Evolutionary conservation across 441 rosid species (phyloP).

Genomic region (Adansonia gregorii): DNA sequence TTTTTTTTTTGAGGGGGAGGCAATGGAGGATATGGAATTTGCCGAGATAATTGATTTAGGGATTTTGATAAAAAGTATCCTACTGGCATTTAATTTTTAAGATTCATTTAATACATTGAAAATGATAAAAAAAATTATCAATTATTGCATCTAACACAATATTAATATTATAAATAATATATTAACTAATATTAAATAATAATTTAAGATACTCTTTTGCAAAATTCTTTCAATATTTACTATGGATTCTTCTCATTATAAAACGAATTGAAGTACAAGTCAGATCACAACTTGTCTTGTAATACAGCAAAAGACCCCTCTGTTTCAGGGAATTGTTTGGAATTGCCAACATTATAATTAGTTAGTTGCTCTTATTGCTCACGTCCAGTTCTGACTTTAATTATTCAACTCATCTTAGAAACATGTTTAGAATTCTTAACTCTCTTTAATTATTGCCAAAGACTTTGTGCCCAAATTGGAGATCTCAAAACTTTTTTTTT

Average conservation of each 20-base stretch:
- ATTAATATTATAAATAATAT: too few species aligned
- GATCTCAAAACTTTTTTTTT: background rate
- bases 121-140: background rate
- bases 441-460: background rate
- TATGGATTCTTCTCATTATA: background rate
- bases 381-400: conserved; percentile 20
- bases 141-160: background rate
- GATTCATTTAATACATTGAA: background rate
- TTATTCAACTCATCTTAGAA: conserved; percentile 1
- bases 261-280: background rate
- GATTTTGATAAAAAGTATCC: too few species aligned
- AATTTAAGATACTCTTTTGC: too few species aligned
- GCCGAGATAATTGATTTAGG: background rate
- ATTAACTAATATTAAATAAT: background rate
- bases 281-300: conserved; percentile 3
- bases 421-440: background rate
- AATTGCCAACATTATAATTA: conserved; percentile 6
- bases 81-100: background rate
- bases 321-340: conserved; percentile 36
- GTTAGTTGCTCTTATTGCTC: background rate
- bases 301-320: conserved; percentile 17
- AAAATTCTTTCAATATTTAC: background rate
- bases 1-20: too few species aligned
- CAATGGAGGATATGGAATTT: background rate
- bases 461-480: background rate